Evolutionary conservation across 352 stramenopile species (phyloP).

Genomic region (Phytophthora cryptogea): DNA sequence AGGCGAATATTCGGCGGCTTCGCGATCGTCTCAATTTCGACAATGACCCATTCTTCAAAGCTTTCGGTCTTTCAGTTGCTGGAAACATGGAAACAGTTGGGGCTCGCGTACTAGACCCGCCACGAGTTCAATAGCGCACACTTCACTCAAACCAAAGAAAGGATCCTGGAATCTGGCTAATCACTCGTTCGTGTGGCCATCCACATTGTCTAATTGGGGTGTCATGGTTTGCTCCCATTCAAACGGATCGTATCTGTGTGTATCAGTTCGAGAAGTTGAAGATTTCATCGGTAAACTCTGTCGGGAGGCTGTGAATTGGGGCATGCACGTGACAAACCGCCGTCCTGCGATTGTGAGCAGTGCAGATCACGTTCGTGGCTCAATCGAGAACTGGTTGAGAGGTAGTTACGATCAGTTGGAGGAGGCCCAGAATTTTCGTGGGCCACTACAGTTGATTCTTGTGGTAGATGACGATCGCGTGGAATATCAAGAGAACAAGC

Average conservation of each 20-base stretch:
- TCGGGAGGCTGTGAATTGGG: background rate
- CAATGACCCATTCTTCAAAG: background rate
- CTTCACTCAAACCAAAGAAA: background rate
- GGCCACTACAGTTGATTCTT: background rate
- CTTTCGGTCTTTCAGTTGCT: background rate
- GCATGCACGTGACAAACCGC: background rate
- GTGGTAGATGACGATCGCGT: background rate
- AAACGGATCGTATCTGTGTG: background rate
- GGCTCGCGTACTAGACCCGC: background rate
- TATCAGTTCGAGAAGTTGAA: background rate
- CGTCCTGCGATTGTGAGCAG: background rate
- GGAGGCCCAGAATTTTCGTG: background rate
- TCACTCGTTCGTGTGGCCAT: background rate
- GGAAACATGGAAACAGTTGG: background rate
- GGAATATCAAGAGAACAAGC: background rate
- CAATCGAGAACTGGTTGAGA: background rate
- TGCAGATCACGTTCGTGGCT: background rate
- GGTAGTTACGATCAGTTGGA: background rate
- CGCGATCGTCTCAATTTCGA: background rate
- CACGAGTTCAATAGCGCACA: background rate
- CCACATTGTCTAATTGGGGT: background rate
- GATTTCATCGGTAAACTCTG: background rate
- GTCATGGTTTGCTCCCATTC: background rate
- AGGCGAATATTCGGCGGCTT: background rate
- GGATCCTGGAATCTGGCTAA: background rate